Evolutionary conservation across 176 grass and related monocot species (phyloP), one percentile per base, ranked within the genome.

Genomic region (Olyra latifolia): DNA sequence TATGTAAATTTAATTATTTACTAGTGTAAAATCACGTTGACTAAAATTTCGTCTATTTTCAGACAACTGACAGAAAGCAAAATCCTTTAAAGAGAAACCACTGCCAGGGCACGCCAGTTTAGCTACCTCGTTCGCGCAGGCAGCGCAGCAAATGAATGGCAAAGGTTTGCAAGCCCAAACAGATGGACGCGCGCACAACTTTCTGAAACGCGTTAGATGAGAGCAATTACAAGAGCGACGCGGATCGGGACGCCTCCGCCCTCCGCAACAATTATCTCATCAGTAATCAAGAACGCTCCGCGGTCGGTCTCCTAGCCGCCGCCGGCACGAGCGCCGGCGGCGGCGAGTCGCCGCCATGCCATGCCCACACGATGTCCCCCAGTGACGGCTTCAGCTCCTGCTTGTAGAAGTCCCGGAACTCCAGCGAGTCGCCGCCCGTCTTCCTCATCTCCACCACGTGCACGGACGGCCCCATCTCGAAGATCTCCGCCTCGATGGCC

Each of bases 401-500:
- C 57, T 11, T 84, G 79, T 89, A 98, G 77, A 98, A 98, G 8
- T 98, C 89, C 6, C 78, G 80, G 60, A 91, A 98, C 73, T 92
- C 95, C 6, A 84, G 58, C 78, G 76, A 61, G 62, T 94, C 90
- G 35, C 95, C 95, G 32, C 88, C 80, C 30, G 87, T 94, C 52
- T 87, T 98, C 80, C 93, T 94, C 83, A 98, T 72, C 84, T 98
- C 95, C 54, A 98, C 95, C 83, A 98, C 92, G 7, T 83, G 87
- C 65, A 98, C 83, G 19, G 88, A 91, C 30, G 90, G 82, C 19
- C 88, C 93, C 67, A 98, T 80, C 87, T 98, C 83, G 24, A 92
- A 98, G 71, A 98, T 98, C 87, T 92, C 88, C 6, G 84, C 89
- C 44, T 85, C 90, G 46, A 98, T 78, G 25, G 90, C 79, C 73